phyloP scores from a whole-genome alignment of 805 yeast species.

The Wickerhamomyces hampshirensis region DNA sequence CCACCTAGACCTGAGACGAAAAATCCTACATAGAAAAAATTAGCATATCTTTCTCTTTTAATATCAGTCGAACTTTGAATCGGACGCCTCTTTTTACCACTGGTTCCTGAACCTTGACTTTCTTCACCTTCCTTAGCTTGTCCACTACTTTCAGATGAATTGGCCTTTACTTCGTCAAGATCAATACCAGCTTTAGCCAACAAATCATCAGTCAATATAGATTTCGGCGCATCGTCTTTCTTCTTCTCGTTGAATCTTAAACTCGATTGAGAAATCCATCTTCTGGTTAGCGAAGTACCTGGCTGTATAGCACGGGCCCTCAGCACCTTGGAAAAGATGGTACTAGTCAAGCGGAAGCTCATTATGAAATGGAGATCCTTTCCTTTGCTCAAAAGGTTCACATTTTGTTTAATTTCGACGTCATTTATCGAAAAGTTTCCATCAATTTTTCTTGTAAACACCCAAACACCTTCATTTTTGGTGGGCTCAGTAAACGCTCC shows the following conservation, averaged over 20 bases:
- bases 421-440: no score
- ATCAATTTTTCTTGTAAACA: no score
- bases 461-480: no score
- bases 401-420: no score
- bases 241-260: constrained; percentile 15
- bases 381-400: no score
- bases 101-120: constrained; percentile 8
- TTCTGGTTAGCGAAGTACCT: constrained; percentile 3
- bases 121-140: constrained; percentile 23
- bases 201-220: constrained; percentile 75
- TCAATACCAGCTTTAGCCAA: constrained; percentile 84
- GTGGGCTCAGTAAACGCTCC: no score
- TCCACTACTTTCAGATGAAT: constrained; percentile 4
- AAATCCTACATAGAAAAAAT: constrained; percentile 59
- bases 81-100: constrained; percentile 40
- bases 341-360: constrained; percentile 10
- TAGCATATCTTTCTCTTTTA: constrained; percentile 80
- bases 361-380: no score
- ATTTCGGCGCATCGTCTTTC: constrained; percentile 29
- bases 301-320: constrained; percentile 1
- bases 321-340: constrained; percentile 3
- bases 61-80: constrained; percentile 69
- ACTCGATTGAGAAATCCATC: constrained; percentile 17
- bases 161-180: constrained; percentile 30
- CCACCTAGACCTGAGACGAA: constrained; percentile 45